Evolutionary conservation across 345 rosid species (phyloP).

Genomic region (Salix brachista): DNA sequence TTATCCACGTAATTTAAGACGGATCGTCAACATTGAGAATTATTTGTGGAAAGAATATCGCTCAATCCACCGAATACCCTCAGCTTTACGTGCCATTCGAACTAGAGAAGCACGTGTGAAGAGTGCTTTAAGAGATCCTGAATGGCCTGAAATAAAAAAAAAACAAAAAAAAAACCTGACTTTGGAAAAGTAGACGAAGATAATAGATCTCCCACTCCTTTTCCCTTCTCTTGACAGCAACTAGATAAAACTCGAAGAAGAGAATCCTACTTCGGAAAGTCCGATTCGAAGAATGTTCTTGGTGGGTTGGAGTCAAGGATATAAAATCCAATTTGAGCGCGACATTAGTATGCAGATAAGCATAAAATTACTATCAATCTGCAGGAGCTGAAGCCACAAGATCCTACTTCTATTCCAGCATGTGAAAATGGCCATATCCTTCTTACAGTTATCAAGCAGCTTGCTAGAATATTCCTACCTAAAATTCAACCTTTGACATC

Average conservation of each 20-base stretch:
- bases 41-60: no score
- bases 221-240: background rate
- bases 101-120: background rate
- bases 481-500: background rate
- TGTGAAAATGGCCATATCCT: background rate
- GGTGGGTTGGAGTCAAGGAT: background rate
- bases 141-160: background rate
- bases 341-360: background rate
- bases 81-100: background rate
- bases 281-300: background rate
- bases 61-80: no score
- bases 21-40: no score
- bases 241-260: background rate
- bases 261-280: background rate
- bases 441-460: background rate
- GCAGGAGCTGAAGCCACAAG: background rate
- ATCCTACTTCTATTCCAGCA: background rate
- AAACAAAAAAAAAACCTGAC: no score
- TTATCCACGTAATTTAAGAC: no score
- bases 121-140: background rate
- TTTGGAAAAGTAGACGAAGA: background rate
- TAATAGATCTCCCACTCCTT: background rate
- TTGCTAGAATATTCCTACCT: background rate
- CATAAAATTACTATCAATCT: background rate
- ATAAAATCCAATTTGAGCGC: background rate